Conservation (phyloP, 768 basidiomycete species). For the Mycena crocata region DNA sequence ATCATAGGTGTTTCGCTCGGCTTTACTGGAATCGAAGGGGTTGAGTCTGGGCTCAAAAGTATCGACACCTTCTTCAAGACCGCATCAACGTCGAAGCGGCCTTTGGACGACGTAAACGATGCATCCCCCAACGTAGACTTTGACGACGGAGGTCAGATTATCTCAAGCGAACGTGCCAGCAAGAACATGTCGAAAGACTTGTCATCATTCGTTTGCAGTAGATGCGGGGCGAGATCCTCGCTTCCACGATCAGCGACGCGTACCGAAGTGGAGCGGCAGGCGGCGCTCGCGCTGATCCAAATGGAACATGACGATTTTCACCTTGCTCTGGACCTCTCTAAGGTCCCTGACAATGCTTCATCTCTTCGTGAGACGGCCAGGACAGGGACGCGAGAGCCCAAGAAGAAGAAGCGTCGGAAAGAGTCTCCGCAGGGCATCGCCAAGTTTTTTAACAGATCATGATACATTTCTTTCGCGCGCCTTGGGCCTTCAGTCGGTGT, state of each 20-base stretch:
- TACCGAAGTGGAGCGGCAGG: constrained; percentile 47
- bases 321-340: constrained; percentile 82
- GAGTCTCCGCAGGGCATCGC: constrained; percentile 53
- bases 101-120: constrained; percentile 42
- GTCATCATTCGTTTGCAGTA: constrained; percentile 65
- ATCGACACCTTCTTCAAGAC: constrained; percentile 89
- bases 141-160: not conserved
- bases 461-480: not conserved
- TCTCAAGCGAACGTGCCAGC: not conserved
- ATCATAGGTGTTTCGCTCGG: constrained; percentile 79
- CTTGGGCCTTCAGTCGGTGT: not conserved
- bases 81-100: constrained; percentile 51
- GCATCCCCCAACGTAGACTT: not conserved
- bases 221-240: constrained; percentile 64
- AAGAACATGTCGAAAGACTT: constrained; percentile 25
- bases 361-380: constrained; percentile 32
- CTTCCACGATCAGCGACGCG: constrained; percentile 41
- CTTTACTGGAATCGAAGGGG: constrained; percentile 81
- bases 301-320: constrained; percentile 92
- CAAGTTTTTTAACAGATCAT: constrained; percentile 52
- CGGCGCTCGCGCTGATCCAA: constrained; percentile 55
- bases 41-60: constrained; percentile 83
- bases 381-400: constrained; percentile 34
- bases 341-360: constrained; percentile 45
- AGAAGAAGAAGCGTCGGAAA: constrained; percentile 46